Evolutionary conservation across 2,329 filamentous ascomycete genomes (phyloP).

Genomic region (Sarocladiaceae sp.): DNA sequence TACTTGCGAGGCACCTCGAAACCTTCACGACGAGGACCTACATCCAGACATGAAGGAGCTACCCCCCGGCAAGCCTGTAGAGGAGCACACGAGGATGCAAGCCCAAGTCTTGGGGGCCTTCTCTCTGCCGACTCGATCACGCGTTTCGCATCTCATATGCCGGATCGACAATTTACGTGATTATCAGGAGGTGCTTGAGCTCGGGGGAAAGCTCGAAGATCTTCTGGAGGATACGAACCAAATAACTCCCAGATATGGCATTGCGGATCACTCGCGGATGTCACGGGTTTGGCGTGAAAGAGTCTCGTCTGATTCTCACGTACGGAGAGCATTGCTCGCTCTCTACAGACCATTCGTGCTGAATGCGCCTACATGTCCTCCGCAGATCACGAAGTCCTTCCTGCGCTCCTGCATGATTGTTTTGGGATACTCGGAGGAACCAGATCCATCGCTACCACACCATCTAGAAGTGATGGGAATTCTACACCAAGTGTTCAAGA

Average conservation of each 20-base stretch:
- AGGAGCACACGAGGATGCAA: constrained; percentile 45
- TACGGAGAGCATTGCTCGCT: constrained; percentile 46
- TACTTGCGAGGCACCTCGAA: constrained; percentile 47
- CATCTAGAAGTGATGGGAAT: constrained; percentile 46
- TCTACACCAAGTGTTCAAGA: constrained; percentile 48
- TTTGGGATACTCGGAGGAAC: constrained; percentile 50
- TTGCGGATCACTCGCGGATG: constrained; percentile 35
- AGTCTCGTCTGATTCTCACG: constrained; percentile 50
- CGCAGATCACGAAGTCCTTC: constrained; percentile 48
- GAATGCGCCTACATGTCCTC: constrained; percentile 44
- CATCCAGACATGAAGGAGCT: constrained; percentile 43
- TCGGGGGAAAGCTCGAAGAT: constrained; percentile 48
- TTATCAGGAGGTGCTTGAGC: constrained; percentile 48
- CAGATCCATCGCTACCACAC: constrained; percentile 42
- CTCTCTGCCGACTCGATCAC: constrained; percentile 36
- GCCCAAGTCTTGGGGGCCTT: constrained; percentile 28
- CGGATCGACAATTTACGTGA: constrained; percentile 49
- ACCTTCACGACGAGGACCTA: constrained; percentile 49
- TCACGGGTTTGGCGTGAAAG: constrained; percentile 48
- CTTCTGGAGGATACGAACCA: constrained; percentile 52
- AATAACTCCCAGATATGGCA: constrained; percentile 43
- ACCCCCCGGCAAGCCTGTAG: constrained; percentile 44
- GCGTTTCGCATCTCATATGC: constrained; percentile 45
- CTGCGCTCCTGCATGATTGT: constrained; percentile 51
- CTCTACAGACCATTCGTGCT: constrained; percentile 53